phyloP scores from a whole-genome alignment of 108 stramenopile genomes.

The Cyclotella baltica region DNA sequence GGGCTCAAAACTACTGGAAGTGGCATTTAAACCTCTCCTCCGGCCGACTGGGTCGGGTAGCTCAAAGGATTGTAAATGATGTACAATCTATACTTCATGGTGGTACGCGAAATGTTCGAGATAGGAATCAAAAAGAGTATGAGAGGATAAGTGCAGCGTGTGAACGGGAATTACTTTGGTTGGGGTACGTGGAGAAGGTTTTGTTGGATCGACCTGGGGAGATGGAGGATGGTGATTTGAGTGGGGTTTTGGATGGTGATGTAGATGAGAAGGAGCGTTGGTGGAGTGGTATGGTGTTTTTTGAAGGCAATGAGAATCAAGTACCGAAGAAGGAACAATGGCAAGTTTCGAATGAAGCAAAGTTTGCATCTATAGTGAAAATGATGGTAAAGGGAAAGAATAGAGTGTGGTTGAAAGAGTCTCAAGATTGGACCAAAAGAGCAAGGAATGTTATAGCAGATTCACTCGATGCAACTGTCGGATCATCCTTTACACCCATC shows the following conservation, averaged over 20 bases:
- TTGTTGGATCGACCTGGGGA: slow-evolving; percentile 61
- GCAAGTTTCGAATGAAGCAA: slow-evolving; percentile 15
- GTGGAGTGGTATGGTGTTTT: slow-evolving; percentile 7
- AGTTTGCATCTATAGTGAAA: slow-evolving; percentile 17
- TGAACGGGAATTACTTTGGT: slow-evolving; percentile 61
- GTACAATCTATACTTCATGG: slow-evolving; percentile 10
- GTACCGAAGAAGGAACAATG: background rate
- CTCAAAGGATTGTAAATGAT: background rate
- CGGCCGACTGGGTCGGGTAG: slow-evolving; percentile 22
- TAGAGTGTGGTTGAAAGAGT: slow-evolving; percentile 39
- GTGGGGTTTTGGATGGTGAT: slow-evolving; percentile 37
- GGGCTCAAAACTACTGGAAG: slow-evolving; percentile 70
- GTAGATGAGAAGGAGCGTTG: slow-evolving; percentile 6
- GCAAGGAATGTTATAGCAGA: slow-evolving; percentile 32
- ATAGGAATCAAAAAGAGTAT: slow-evolving; percentile 33
- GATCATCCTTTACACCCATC: slow-evolving; percentile 40
- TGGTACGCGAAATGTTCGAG: slow-evolving; percentile 12
- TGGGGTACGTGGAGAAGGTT: slow-evolving; percentile 60
- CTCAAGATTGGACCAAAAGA: slow-evolving; percentile 33
- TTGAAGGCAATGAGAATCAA: slow-evolving; percentile 12
- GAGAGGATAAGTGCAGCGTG: slow-evolving; percentile 64
- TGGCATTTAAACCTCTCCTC: slow-evolving; percentile 55
- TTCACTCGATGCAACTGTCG: slow-evolving; percentile 36
- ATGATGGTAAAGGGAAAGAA: slow-evolving; percentile 37
- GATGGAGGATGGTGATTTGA: slow-evolving; percentile 50